Percentiles rank a stretch among this genome's conserved stretches.
Evolutionary conservation across 345 rosid genomes (phyloP).

Genomic region (Populus deltoides): DNA sequence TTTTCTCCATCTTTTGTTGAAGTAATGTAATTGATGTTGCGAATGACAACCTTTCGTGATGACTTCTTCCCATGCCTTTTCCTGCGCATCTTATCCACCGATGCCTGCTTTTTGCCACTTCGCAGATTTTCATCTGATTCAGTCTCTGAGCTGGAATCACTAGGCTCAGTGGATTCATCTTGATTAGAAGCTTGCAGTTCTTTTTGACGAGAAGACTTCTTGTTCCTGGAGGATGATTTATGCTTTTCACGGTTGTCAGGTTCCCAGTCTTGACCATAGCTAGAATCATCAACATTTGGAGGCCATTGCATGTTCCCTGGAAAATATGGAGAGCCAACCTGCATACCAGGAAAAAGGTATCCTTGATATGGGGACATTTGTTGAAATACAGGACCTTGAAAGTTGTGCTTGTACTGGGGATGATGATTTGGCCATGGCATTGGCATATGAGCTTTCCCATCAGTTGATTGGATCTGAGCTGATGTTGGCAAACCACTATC

Average conservation of each 20-base stretch:
- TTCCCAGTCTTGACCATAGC: slow-evolving; percentile 37
- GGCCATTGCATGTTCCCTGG: slow-evolving; percentile 81
- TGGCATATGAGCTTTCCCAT: slow-evolving; percentile 52
- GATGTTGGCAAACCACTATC: slow-evolving; percentile 37
- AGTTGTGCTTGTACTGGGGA: slow-evolving; percentile 76
- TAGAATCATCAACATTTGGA: slow-evolving; percentile 53
- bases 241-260: slow-evolving; percentile 34
- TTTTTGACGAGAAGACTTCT: slow-evolving; percentile 46
- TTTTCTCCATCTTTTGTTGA: slow-evolving; percentile 68
- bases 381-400: slow-evolving; percentile 63
- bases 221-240: slow-evolving; percentile 59
- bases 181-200: slow-evolving; percentile 41
- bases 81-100: slow-evolving; percentile 30
- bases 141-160: slow-evolving; percentile 46
- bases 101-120: slow-evolving; percentile 28
- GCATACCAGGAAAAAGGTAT: slow-evolving; percentile 75
- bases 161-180: slow-evolving; percentile 51
- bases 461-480: slow-evolving; percentile 25
- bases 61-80: slow-evolving; percentile 66
- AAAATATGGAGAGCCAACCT: slow-evolving; percentile 63
- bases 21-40: slow-evolving; percentile 91
- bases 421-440: slow-evolving; percentile 73
- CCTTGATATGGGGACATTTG: slow-evolving; percentile 63
- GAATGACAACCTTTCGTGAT: slow-evolving; percentile 86
- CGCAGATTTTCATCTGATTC: slow-evolving; percentile 36